These are phyloP conservation scores for Epithemia pelagica DNA, from an alignment of 108 stramenopile genomes.

Conservation along the genomic window DNA sequence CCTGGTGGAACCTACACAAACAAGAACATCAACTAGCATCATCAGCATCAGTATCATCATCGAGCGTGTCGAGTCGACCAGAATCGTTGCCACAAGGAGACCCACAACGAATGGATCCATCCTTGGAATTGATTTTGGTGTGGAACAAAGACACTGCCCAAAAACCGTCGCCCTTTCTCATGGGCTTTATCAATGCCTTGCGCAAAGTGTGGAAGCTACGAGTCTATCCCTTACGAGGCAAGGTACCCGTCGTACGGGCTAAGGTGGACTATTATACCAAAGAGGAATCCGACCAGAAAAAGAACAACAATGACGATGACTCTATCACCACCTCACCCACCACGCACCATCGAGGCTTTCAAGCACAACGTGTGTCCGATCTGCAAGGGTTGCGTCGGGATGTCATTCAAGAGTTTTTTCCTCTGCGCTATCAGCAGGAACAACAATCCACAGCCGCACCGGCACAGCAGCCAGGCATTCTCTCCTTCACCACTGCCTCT, in stretches of 20 bases:
- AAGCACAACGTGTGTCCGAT: not conserved
- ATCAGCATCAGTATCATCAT: not conserved
- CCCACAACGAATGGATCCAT: too few relatives aligned
- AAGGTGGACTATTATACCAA: not conserved
- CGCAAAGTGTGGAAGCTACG: not conserved
- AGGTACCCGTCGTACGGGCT: not conserved
- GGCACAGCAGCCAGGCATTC: not conserved
- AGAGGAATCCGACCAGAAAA: not conserved
- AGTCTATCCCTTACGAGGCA: not conserved
- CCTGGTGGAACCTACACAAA: slow-evolving; percentile 10
- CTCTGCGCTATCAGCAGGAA: not conserved
- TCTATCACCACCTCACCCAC: too few relatives aligned
- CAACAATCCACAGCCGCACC: not conserved
- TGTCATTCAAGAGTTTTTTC: not conserved
- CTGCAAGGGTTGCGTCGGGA: not conserved
- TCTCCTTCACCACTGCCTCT: not conserved
- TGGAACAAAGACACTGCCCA: not conserved
- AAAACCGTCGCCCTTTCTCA: slow-evolving; percentile 12
- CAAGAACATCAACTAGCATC: not conserved
- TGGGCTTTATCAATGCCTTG: slow-evolving; percentile 20
- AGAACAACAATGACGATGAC: not conserved
- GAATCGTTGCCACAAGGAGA: not conserved
- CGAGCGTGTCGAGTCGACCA: not conserved
- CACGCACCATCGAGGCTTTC: not conserved
- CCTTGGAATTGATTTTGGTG: not conserved